Base-by-base conservation (phyloP, 1,139 yeast genomes). In the Hemisphaericaspora xylanilytica region DNA sequence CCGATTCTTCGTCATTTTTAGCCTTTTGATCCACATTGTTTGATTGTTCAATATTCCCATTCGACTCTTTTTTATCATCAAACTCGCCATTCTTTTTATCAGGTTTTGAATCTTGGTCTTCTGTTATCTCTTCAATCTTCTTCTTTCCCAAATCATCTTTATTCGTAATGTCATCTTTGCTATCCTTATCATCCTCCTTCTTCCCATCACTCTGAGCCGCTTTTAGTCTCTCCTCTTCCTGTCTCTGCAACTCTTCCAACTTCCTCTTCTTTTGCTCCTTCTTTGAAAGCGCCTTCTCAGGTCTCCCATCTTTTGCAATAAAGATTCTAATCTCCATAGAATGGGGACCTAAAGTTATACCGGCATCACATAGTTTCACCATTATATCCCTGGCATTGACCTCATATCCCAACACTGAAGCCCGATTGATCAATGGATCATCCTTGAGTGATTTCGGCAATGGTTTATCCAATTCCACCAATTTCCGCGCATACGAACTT, bases 321-420 rank as follows among this genome's bases (percentile, higher is more conserved):
- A 86, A 92, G 33, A 92, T 60, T 45, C 95, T 69, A 5, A 85
- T 75, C 32, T 83, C 89, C 58, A 87, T 86, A 0, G 67, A 63
- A 61, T 92, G 98, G 0, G 96, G 96, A 0, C 97, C 97, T 28
- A 85, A 70, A 5, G 72, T 69, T 65, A 89, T 61, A 1, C 70
- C 64, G 41, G 90, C 80, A 50, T 90, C 97, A 51, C 94, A 80
- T 42, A 92, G 65, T 55, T 88, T 88, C 42, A 88, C 85, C 96
- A 90, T 89, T 38, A 82, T 82, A 49, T 92, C 97, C 49, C 95
- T 70, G 26, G 84, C 84, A 57, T 79, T 79, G 8, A 70, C 70
- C 11, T 73, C 73, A 28, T 63, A 52, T 5, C 72, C 67, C 35
- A 73, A 59, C 28, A 75, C 67, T 27, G 83, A 72, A 11, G 59